Conservation (phyloP, 805 yeast genomes). For the Teunomyces gatunensis region DNA sequence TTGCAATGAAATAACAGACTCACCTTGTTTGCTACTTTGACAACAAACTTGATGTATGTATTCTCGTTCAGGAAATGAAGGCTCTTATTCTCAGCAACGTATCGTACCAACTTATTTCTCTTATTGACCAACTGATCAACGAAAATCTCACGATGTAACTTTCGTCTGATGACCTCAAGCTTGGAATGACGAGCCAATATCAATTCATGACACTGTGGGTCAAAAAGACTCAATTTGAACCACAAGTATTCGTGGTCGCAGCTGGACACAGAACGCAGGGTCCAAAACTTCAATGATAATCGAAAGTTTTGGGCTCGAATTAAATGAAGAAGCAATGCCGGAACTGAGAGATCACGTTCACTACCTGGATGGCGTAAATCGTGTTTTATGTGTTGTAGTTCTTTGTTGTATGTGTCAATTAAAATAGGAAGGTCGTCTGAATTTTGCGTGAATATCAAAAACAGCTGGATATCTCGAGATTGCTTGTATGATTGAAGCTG, state of each 20-base stretch:
- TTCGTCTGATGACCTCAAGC: background rate
- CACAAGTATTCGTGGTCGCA: background rate
- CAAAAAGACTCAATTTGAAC: constrained; percentile 3
- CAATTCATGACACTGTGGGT: background rate
- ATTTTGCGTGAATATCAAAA: background rate
- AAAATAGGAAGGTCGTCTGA: background rate
- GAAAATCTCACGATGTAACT: background rate
- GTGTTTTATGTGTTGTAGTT: background rate
- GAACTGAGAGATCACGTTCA: background rate
- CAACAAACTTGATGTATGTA: background rate
- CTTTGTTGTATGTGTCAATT: background rate
- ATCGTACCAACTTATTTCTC: background rate
- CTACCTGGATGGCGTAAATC: background rate
- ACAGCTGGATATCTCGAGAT: background rate
- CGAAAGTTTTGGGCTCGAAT: constrained; percentile 1
- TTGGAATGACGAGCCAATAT: background rate
- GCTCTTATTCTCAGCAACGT: background rate
- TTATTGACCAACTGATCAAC: background rate
- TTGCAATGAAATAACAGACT: background rate
- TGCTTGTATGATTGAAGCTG: background rate
- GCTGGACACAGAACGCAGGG: background rate
- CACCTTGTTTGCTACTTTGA: background rate
- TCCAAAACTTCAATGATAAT: background rate
- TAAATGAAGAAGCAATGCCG: background rate
- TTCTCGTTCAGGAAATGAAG: background rate